Conservation (phyloP, 2,329 filamentous ascomycete species). For the Microsporum audouinii region DNA sequence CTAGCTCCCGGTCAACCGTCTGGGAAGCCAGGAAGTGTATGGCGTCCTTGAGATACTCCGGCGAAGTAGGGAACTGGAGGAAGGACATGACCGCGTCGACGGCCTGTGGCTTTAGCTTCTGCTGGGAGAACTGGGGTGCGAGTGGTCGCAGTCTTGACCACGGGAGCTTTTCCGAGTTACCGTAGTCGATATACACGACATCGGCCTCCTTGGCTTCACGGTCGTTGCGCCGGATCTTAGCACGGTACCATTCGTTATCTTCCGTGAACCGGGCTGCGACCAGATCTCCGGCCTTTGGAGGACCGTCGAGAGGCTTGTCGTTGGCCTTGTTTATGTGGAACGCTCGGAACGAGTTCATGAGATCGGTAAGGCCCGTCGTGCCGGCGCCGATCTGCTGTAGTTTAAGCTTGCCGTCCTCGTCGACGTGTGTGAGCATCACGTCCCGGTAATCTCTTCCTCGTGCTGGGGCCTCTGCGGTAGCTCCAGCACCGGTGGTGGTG, state of each 20-base stretch:
- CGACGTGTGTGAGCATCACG: constrained; percentile 82
- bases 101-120: constrained; percentile 79
- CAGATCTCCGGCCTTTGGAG: constrained; percentile 81
- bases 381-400: constrained; percentile 81
- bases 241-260: constrained; percentile 91
- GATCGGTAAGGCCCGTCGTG: constrained; percentile 68
- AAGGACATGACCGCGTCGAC: constrained; percentile 78
- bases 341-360: constrained; percentile 83
- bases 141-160: constrained; percentile 79
- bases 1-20: constrained; percentile 64
- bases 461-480: constrained; percentile 45
- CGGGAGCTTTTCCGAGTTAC: constrained; percentile 78
- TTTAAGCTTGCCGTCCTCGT: constrained; percentile 71
- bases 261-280: constrained; percentile 84
- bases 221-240: constrained; percentile 81
- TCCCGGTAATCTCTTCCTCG: constrained; percentile 86
- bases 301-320: constrained; percentile 56
- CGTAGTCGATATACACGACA: constrained; percentile 90
- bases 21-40: constrained; percentile 62
- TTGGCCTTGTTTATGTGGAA: constrained; percentile 83
- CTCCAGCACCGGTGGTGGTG: constrained; percentile 36
- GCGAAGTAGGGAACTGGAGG: constrained; percentile 69
- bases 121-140: constrained; percentile 61
- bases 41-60: constrained; percentile 74
- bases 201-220: constrained; percentile 79